Evolutionary conservation across 164 flowering plant genomes (phyloP), one percentile per base, ranked within the genome.

Genomic region (Amborella trichopoda): DNA sequence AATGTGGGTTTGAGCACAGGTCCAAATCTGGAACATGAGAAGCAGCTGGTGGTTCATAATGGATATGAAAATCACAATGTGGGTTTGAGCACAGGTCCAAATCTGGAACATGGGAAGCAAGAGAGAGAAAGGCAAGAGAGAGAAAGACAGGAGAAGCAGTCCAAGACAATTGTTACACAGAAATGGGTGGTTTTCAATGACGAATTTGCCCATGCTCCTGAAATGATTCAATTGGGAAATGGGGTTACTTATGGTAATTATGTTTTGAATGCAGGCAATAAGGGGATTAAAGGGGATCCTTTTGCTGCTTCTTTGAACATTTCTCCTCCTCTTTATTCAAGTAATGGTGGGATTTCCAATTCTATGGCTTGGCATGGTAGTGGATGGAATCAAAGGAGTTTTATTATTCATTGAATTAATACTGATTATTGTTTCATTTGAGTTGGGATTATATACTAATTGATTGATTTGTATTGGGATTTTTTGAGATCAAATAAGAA

Each of bases 151-250:
- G 16, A 11, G 14, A 38, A n/a, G 16, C 24, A 16, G 0, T 40
- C 61, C 44, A 59, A 37, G 58, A 79, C 91, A 2, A 37, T 79
- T 3, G 52, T 83, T 2, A 76, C 79, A 0, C 50, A 71, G 2
- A 54, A 77, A 18, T 83, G 94, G 96, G 88, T 73, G 54, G 67
- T 59, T 16, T 87, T 87, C 39, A 78, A 83, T 0, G 94, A 78
- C 21, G 81, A 78, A 37, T 37, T 58, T 19, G 42, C 24, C 40
- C 28, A 23, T 20, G 32, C 30, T 24, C 22, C 13, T 21, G 53
- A 36, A 5, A 36, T 32, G 12, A n/a, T n/a, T n/a, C n/a, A n/a
- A n/a, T n/a, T n/a, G n/a, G 32, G 39, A 14, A 17, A 39, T 14
- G 42, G 13, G 14, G 14, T 8, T 8, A 14, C 9, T 14, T 14